Conservation (phyloP, 345 rosid genomes). For the Linum trigynum region DNA sequence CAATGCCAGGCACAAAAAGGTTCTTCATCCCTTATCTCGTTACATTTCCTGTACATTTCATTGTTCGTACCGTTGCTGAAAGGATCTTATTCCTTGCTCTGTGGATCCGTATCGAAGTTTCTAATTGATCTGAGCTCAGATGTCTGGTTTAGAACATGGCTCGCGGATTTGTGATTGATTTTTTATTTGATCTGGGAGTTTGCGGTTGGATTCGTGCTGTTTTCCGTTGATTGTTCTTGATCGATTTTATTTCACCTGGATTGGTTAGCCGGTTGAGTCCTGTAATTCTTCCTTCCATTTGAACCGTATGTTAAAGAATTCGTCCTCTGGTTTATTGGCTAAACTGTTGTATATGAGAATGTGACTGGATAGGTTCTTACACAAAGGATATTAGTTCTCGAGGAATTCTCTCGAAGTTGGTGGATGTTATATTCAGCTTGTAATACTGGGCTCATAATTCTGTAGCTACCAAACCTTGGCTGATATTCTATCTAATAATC, state of each 20-base stretch:
- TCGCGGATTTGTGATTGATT: conserved; percentile 1
- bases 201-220: background rate
- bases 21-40: conserved; percentile 3
- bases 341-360: background rate
- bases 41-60: background rate
- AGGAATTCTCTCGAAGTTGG: background rate
- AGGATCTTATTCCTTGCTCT: background rate
- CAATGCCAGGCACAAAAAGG: conserved; percentile 91
- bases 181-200: background rate
- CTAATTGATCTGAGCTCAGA: background rate
- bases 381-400: background rate
- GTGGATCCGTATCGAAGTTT: background rate
- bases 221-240: background rate
- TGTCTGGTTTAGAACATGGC: conserved; percentile 9
- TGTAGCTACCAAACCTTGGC: background rate
- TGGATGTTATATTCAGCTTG: background rate
- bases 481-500: background rate
- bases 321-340: background rate
- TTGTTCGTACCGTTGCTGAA: background rate
- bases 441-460: background rate
- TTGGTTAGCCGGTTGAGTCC: background rate
- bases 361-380: background rate
- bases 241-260: background rate
- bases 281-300: background rate
- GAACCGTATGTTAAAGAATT: too few relatives aligned